Evolutionary conservation across 2,329 filamentous ascomycete genomes (phyloP).

Genomic region (Pseudogymnoascus sp.): DNA sequence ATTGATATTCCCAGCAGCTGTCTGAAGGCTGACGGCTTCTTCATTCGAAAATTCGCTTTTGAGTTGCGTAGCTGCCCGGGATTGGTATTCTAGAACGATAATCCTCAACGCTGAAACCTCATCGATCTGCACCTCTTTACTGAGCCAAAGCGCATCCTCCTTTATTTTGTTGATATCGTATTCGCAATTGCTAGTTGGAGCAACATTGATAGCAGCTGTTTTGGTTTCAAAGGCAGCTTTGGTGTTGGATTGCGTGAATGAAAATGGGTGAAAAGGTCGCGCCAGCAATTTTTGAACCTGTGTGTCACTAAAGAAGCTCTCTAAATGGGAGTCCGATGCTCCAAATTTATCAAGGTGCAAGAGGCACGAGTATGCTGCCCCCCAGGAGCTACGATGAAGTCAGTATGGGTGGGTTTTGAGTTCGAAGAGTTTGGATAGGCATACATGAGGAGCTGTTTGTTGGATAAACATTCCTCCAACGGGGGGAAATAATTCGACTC

Average conservation of each 20-base stretch:
- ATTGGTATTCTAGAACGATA: slow-evolving; percentile 76
- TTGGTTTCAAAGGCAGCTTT: slow-evolving; percentile 72
- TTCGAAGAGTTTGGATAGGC: slow-evolving; percentile 28
- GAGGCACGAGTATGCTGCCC: slow-evolving; percentile 47
- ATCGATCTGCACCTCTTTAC: slow-evolving; percentile 67
- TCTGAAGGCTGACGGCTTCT: slow-evolving; percentile 67
- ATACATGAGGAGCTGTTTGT: slow-evolving; percentile 73
- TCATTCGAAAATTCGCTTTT: slow-evolving; percentile 66
- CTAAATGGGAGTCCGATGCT: slow-evolving; percentile 46
- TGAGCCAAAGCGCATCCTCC: slow-evolving; percentile 78
- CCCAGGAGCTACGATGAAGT: slow-evolving; percentile 48
- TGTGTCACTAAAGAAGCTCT: slow-evolving; percentile 61
- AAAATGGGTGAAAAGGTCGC: slow-evolving; percentile 61
- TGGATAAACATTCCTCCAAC: slow-evolving; percentile 75
- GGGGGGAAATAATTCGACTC: slow-evolving; percentile 73
- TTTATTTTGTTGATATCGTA: slow-evolving; percentile 76
- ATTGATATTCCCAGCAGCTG: slow-evolving; percentile 60
- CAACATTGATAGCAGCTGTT: slow-evolving; percentile 78
- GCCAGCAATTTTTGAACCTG: slow-evolving; percentile 62
- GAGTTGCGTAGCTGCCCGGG: slow-evolving; percentile 64
- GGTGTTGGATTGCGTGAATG: slow-evolving; percentile 50
- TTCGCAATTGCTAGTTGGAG: slow-evolving; percentile 55
- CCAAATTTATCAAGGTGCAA: slow-evolving; percentile 51
- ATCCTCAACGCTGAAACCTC: slow-evolving; percentile 75
- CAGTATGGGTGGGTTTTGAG: slow-evolving; percentile 13